Evolutionary conservation across 129 eudicot species (phyloP).

Genomic region (Ambrosia artemisiifolia): DNA sequence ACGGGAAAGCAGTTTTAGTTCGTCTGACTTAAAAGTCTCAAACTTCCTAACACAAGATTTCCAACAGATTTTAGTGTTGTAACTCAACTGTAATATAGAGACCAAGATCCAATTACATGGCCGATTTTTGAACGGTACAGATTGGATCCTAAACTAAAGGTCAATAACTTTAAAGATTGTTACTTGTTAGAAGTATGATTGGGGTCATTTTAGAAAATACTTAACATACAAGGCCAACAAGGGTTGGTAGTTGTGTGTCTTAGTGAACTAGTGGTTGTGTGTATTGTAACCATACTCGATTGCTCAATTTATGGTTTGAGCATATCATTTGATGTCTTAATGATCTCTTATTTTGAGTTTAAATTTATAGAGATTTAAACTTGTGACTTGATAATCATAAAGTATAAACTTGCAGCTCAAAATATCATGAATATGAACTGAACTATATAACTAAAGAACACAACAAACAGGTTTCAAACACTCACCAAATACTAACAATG

Average conservation of each 20-base stretch:
- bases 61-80: conserved; percentile 10
- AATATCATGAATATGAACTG: not conserved
- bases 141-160: conserved; percentile 19
- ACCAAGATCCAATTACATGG: conserved; percentile 4
- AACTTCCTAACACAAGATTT: conserved; percentile 18
- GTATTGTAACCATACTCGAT: conserved; percentile 1
- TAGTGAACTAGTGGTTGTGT: conserved; percentile 4
- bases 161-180: not conserved
- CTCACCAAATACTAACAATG: not conserved
- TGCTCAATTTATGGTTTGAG: conserved; percentile 10
- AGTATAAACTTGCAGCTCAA: not conserved
- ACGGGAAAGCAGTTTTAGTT: conserved; percentile 40
- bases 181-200: not conserved
- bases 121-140: conserved; percentile 18
- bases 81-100: conserved; percentile 5
- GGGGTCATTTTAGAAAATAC: not conserved
- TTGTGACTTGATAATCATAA: not conserved
- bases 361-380: not conserved
- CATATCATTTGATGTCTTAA: not conserved
- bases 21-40: not conserved
- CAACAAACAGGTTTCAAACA: not conserved
- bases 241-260: conserved; percentile 19
- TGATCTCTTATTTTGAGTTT: not conserved
- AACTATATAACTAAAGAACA: not conserved
- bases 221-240: conserved; percentile 18